These are phyloP conservation scores for Fusarium austroafricanum DNA, from an alignment of 2,329 filamentous ascomycete species.

Conservation along the genomic window DNA sequence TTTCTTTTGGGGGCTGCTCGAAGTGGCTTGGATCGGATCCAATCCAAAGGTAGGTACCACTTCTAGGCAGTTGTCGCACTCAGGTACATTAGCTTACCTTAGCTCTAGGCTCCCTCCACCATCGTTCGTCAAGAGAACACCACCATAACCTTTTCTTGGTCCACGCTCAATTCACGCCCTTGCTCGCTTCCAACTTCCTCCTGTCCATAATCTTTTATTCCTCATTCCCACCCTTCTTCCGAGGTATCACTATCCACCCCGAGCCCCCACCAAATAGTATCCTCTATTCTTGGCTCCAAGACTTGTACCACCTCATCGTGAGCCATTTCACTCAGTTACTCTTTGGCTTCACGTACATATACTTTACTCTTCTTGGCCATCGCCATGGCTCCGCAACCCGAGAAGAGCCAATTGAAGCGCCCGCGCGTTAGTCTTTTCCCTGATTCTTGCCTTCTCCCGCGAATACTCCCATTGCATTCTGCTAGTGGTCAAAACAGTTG, in stretches of 20 bases:
- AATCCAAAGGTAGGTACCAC: conserved; percentile 27
- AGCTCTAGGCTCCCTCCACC: conserved; percentile 38
- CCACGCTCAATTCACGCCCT: conserved; percentile 44
- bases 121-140: conserved; percentile 42
- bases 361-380: conserved; percentile 35
- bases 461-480: conserved; percentile 1
- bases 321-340: conserved; percentile 27
- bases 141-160: conserved; percentile 40
- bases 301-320: conserved; percentile 22
- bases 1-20: conserved; percentile 21
- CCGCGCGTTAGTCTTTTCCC: conserved; percentile 69
- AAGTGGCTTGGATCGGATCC: conserved; percentile 36
- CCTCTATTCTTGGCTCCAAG: conserved; percentile 2
- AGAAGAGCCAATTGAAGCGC: conserved; percentile 89
- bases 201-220: conserved; percentile 21
- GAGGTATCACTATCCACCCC: conserved; percentile 40
- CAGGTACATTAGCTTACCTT: conserved; percentile 31
- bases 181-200: conserved; percentile 28
- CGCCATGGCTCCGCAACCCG: conserved; percentile 69
- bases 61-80: conserved; percentile 36
- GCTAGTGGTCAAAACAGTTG: conserved; percentile 7
- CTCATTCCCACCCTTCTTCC: conserved; percentile 6
- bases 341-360: conserved; percentile 31
- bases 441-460: conserved; percentile 7
- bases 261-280: conserved; percentile 26